These are phyloP conservation scores for Coemansia sp. DNA, from an alignment of 192 early-diverging fungal species.

Conservation along the genomic window DNA sequence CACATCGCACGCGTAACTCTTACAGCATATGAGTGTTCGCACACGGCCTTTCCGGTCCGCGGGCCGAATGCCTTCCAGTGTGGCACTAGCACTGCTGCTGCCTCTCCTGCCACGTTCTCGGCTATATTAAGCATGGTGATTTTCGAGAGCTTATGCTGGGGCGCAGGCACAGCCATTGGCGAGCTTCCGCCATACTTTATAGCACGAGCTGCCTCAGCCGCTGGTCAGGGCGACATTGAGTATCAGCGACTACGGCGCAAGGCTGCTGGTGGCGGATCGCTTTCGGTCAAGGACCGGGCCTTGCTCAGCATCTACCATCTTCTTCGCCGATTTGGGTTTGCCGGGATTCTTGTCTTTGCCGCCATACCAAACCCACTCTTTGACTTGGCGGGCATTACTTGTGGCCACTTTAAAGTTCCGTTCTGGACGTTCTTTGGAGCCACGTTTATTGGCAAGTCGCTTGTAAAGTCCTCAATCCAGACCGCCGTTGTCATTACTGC, in stretches of 20 bases:
- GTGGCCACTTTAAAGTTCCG: conserved; percentile 89
- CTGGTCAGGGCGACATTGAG: conserved; percentile 45
- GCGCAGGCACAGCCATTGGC: conserved; percentile 88
- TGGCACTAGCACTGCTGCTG: conserved; percentile 19
- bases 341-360: conserved; percentile 90
- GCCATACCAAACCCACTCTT: conserved; percentile 98
- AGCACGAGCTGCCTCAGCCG: conserved; percentile 68
- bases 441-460: conserved; percentile 91
- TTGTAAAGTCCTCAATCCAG: conserved; percentile 87
- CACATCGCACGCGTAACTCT: conserved; percentile 91
- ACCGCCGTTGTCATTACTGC: conserved; percentile 78
- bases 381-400: conserved; percentile 95
- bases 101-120: conserved; percentile 58
- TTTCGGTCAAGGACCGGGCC: conserved; percentile 70
- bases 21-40: conserved; percentile 81
- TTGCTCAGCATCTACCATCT: conserved; percentile 71
- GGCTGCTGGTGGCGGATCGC: conserved; percentile 31
- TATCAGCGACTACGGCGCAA: conserved; percentile 46
- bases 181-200: conserved; percentile 97
- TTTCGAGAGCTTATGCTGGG: conserved; percentile 90
- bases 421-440: conserved; percentile 97
- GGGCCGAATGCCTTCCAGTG: conserved; percentile 66
- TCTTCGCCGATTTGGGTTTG: conserved; percentile 82
- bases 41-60: conserved; percentile 71
- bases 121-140: conserved; percentile 73